Evolutionary conservation across 2,329 filamentous ascomycete genomes (phyloP), one percentile per base, ranked within the genome.

Genomic region (Penicillium thymicola): DNA sequence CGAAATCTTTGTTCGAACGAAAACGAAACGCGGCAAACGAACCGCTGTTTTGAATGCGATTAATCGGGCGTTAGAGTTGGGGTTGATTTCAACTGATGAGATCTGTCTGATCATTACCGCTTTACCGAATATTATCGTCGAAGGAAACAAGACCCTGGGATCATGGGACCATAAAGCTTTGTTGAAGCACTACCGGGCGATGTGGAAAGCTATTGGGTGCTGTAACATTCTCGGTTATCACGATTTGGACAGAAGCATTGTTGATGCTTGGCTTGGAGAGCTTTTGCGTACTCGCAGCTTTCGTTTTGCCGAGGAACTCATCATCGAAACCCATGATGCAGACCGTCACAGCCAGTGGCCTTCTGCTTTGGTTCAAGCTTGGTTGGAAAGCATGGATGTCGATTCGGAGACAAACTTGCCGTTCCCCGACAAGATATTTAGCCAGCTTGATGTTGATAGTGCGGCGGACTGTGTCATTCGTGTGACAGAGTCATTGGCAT

Each of bases 201-300:
- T 77, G 58, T 78, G 75, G 74, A 62, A 67, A 55, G 72, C 73
- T 5, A 67, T 77, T 54, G 67, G 68, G 32, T 59, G 59, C 14
- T 76, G 72, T 50, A 67, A 66, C 47, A 67, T 77, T 21, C 66
- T 74, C 30, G 62, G 60, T 14, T 66, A 73, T 32, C 60, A 57
- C 25, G 70, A 77, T 49, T 57, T 77, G 51, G 65, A 69, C 21
- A 54, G 58, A n/a, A 52, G 62, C 3, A 59, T 70, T 30, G 55
- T 73, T 23, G 62, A 70, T 27, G 48, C 55, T 10, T 77, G 73
- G 73, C 60, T 76, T 34, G 57, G 60, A 9, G 57, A 69, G 30
- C 60, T 76, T 25, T 34, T 66, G 38, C 59, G 58, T 34, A 58
- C 55, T 50, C 30, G 54, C 57, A 18, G 63, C 62, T 51, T 60